Conservation (phyloP, 495 filamentous ascomycete species). For the Neurospora sp. region DNA sequence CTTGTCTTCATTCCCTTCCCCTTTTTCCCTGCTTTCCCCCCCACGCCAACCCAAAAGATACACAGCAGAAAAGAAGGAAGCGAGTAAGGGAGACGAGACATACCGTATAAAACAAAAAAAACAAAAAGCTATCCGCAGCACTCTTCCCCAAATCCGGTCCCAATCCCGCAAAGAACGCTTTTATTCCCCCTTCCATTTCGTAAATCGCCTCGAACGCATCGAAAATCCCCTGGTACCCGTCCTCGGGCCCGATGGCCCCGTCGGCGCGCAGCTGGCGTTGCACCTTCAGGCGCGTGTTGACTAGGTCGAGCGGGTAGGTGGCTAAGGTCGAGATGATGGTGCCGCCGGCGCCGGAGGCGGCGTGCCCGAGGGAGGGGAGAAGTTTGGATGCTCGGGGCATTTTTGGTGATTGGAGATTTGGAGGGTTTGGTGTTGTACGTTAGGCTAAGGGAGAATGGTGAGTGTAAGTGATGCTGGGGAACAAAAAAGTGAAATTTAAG, state of each 20-base stretch:
- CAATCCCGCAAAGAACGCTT: constrained; percentile 67
- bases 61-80: too few relatives aligned
- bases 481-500: background rate
- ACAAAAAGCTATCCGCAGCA: constrained; percentile 69
- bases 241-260: constrained; percentile 18
- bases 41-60: too few relatives aligned
- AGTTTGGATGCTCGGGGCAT: constrained; percentile 24
- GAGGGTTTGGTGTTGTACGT: background rate
- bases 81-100: too few relatives aligned
- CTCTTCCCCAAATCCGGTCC: constrained; percentile 63
- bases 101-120: constrained; percentile 70
- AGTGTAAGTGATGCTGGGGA: background rate
- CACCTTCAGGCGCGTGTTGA: constrained; percentile 76
- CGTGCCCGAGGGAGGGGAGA: constrained; percentile 83
- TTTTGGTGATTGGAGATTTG: background rate
- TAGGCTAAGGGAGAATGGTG: background rate
- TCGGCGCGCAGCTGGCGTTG: constrained; percentile 52
- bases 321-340: constrained; percentile 70
- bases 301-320: constrained; percentile 77
- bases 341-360: constrained; percentile 67
- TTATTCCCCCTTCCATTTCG: constrained; percentile 53
- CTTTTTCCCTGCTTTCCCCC: too few relatives aligned
- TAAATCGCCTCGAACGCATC: constrained; percentile 71
- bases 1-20: too few relatives aligned
- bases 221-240: constrained; percentile 47